Evolutionary conservation across 805 yeast species (phyloP).

Genomic region (Cyberlindnera bimundalis): DNA sequence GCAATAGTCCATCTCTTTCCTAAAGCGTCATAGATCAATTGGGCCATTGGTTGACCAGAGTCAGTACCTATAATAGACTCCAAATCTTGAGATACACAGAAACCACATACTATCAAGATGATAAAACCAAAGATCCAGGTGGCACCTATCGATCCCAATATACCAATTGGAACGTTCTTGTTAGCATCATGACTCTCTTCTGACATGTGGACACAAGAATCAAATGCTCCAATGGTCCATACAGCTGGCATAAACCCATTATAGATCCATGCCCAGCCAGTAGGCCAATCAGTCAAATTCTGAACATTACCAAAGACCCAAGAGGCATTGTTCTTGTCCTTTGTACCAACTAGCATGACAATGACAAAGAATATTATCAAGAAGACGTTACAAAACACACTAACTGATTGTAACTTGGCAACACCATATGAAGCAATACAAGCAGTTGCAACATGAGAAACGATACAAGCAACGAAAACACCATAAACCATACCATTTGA

Average conservation of each 20-base stretch:
- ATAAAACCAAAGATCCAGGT: constrained; percentile 59
- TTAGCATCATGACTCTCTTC: constrained; percentile 66
- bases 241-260: constrained; percentile 59
- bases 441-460: constrained; percentile 46
- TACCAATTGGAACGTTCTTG: constrained; percentile 59
- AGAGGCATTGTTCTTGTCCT: constrained; percentile 38
- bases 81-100: constrained; percentile 4
- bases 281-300: constrained; percentile 49
- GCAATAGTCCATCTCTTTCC: constrained; percentile 69
- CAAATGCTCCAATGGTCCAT: constrained; percentile 75
- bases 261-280: constrained; percentile 51
- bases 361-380: constrained; percentile 53
- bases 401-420: constrained; percentile 53
- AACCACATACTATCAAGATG: constrained; percentile 45
- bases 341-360: constrained; percentile 61
- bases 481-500: constrained; percentile 55
- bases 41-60: constrained; percentile 65
- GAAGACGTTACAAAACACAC: constrained; percentile 48
- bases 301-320: constrained; percentile 52
- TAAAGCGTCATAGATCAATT: constrained; percentile 56
- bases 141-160: constrained; percentile 50
- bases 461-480: constrained; percentile 54
- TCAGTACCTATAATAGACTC: constrained; percentile 27
- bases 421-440: constrained; percentile 53
- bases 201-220: constrained; percentile 69